phyloP scores from a whole-genome alignment of 129 eudicot genomes.

The Saposhnikovia divaricata region DNA sequence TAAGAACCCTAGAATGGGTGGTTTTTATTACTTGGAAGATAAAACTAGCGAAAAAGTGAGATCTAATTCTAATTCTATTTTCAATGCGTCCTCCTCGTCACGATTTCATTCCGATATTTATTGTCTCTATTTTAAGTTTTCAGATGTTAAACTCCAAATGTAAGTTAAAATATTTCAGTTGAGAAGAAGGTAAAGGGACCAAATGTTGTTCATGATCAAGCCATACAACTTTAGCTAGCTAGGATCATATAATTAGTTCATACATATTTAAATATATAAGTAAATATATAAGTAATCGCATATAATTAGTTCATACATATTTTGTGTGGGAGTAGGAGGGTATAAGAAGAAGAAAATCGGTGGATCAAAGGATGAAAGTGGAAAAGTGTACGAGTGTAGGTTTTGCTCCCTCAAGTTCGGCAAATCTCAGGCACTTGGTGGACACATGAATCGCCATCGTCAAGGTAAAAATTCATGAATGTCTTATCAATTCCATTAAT shows the following conservation, averaged over 20 bases:
- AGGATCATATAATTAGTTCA: background rate
- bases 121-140: background rate
- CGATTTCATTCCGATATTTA: background rate
- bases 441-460: slow-evolving; percentile 99
- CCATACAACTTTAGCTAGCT: background rate
- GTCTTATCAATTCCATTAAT: background rate
- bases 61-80: background rate
- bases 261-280: too few relatives aligned
- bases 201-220: too few relatives aligned
- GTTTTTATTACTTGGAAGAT: too few relatives aligned
- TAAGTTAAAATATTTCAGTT: background rate
- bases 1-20: background rate
- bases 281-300: too few relatives aligned
- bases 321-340: slow-evolving; percentile 8
- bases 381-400: slow-evolving; percentile 93
- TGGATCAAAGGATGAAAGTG: slow-evolving; percentile 46
- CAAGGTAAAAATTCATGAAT: slow-evolving; percentile 38
- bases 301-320: background rate
- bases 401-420: slow-evolving; percentile 98
- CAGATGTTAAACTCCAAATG: background rate
- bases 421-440: slow-evolving; percentile 99
- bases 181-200: too few relatives aligned
- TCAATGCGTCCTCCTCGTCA: background rate
- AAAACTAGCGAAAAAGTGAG: background rate
- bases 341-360: slow-evolving; percentile 70